These are phyloP conservation scores for Heliosperma pusillum DNA, from an alignment of 148 eudicot genomes.

Conservation along the genomic window DNA sequence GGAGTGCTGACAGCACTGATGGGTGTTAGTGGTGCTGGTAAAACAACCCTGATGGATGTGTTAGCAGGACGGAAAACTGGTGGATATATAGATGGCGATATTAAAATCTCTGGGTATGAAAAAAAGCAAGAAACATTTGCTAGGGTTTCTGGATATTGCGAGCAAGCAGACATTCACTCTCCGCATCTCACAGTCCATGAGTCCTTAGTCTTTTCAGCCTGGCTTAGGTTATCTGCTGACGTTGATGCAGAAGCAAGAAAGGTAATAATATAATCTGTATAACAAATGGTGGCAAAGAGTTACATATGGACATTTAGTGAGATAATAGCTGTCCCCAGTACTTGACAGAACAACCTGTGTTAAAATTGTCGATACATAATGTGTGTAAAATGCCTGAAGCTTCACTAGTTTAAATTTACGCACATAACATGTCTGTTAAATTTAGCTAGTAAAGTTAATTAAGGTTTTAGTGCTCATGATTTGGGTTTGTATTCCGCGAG, in stretches of 20 bases:
- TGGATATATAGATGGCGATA: slow-evolving; percentile 12
- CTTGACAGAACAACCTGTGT: neutral
- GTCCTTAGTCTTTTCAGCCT: slow-evolving; percentile 16
- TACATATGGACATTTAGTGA: neutral
- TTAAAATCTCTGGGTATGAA: slow-evolving; percentile 10
- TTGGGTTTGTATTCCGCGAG: neutral
- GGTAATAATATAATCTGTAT: neutral
- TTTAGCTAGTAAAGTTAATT: too few species aligned
- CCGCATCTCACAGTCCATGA: slow-evolving; percentile 14
- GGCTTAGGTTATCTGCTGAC: slow-evolving; percentile 13
- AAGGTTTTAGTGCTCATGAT: neutral
- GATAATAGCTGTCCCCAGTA: neutral
- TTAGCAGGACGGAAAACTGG: slow-evolving; percentile 17
- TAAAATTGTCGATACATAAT: too few species aligned
- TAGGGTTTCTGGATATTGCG: slow-evolving; percentile 17
- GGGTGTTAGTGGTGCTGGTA: slow-evolving; percentile 21
- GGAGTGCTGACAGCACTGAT: slow-evolving; percentile 17
- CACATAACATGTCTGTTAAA: too few species aligned
- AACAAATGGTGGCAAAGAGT: neutral
- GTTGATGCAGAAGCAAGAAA: slow-evolving; percentile 9
- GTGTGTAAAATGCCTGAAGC: too few species aligned
- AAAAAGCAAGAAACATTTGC: slow-evolving; percentile 17
- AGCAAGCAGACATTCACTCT: slow-evolving; percentile 17
- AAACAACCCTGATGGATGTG: slow-evolving; percentile 16
- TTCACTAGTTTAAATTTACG: too few species aligned